Percentiles rank a stretch among this genome's conserved stretches.
Evolutionary conservation across 768 basidiomycete species (phyloP).

Genomic region (Tulasnella calospora): DNA sequence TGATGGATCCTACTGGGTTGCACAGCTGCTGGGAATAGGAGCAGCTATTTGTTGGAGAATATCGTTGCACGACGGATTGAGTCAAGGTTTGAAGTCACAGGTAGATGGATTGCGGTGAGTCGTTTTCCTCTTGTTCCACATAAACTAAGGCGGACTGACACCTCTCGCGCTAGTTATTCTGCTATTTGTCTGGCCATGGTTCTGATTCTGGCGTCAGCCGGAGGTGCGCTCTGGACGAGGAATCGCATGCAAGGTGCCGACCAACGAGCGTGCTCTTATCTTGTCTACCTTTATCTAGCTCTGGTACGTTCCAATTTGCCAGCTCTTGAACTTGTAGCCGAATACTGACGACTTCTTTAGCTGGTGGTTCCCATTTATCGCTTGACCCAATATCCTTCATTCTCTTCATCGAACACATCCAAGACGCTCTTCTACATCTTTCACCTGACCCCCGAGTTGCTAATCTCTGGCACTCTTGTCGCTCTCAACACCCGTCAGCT

Average conservation of each 20-base stretch:
- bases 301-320: not conserved
- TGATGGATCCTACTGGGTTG: conserved; percentile 18
- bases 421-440: conserved; percentile 20
- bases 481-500: conserved; percentile 2
- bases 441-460: conserved; percentile 15
- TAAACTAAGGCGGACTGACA: not conserved
- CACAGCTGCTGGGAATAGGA: conserved; percentile 12
- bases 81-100: not conserved
- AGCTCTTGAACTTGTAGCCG: not conserved
- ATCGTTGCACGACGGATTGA: not conserved
- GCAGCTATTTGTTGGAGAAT: conserved; percentile 4
- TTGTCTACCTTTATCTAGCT: not conserved
- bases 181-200: not conserved
- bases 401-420: not conserved
- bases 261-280: conserved; percentile 8
- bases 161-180: not conserved
- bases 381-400: conserved; percentile 12
- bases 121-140: not conserved
- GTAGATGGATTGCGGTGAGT: conserved; percentile 1
- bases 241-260: not conserved
- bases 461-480: not conserved
- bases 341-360: not conserved
- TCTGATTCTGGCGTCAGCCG: not conserved
- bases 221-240: not conserved
- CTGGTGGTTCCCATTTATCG: conserved; percentile 11